Base-by-base conservation (phyloP, 208 protist genomes). In the Leishmania aethiopica region DNA sequence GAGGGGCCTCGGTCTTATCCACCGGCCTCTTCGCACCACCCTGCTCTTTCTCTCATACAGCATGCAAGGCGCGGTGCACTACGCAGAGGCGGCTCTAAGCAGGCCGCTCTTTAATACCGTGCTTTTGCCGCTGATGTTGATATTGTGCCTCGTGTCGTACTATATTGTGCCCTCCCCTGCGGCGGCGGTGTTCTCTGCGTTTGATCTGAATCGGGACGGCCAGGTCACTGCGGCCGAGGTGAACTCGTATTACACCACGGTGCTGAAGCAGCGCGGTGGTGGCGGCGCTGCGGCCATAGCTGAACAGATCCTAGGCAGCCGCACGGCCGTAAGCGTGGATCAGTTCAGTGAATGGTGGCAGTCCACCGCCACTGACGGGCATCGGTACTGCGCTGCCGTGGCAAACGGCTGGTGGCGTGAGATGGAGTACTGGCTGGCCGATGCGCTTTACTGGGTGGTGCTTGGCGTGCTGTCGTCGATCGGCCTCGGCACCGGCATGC, bases 401-500 rank as follows among this genome's bases (percentile, higher is more conserved):
- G 71, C 40, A 37, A 84, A 95, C 67, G 88, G 92, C 57, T 78
- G 83, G 75, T 96, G 93, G 93, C 87, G 92, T 28, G 94, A 97
- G 84, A 76, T 86, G 67, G 94, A 97, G 84, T 96, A 94, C 85
- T 73, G 91, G 72, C 77, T 96, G 66, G 92, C 84, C 11, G 94
- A 95, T 86, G 94, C 86, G 5, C 35, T 96, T n/a, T 98, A 93
- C 82, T 99, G 96, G 95, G 78, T 99, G 19, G 84, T 92, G 28
- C 90, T 99, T 6, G 97, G 97, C 53, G 88, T 98, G 51, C 88
- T 98, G 25, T 98, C 95, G 53, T 99, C 96, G 57, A 83, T 98
- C 79, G 96, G 96, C n/a, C 86, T 98, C 72, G 98, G 98, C 59
- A 98, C 96, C 37, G 98, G 98, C 51, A 94, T 99, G 88, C 98